These are phyloP conservation scores for Salix exigua DNA, from an alignment of 345 rosid species.

Conservation along the genomic window DNA sequence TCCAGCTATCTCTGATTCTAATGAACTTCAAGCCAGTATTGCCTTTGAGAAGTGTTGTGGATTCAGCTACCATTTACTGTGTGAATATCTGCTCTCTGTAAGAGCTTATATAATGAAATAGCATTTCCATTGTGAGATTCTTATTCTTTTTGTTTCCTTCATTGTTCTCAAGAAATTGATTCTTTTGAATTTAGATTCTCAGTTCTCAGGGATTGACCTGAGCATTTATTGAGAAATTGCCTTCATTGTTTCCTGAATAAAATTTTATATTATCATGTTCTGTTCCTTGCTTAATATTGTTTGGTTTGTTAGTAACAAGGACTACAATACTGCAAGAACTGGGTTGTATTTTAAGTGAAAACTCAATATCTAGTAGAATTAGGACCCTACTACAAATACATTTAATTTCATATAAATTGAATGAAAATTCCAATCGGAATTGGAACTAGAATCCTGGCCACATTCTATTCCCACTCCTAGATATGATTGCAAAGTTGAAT, in stretches of 20 bases:
- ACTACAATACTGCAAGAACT: neutral
- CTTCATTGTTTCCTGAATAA: neutral
- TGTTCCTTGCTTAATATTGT: neutral
- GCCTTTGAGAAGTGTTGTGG: neutral
- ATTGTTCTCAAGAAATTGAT: neutral
- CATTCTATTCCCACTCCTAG: neutral
- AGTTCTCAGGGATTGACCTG: neutral
- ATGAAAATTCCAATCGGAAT: neutral
- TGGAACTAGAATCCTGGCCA: neutral
- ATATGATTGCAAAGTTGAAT: neutral
- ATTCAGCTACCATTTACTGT: neutral
- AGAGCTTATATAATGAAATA: neutral
- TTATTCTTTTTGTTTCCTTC: neutral
- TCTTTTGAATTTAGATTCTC: constrained; percentile 1
- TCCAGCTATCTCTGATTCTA: neutral
- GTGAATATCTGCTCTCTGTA: neutral
- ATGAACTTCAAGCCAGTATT: neutral
- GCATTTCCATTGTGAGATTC: neutral
- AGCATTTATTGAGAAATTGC: neutral
- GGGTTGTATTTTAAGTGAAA: neutral
- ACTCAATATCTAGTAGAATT: neutral
- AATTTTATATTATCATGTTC: neutral
- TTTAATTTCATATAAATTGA: neutral
- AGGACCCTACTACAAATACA: neutral
- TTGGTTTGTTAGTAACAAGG: neutral